Conservation (phyloP, 1,284 basidiomycete genomes). For the Trichosporon sp. region DNA sequence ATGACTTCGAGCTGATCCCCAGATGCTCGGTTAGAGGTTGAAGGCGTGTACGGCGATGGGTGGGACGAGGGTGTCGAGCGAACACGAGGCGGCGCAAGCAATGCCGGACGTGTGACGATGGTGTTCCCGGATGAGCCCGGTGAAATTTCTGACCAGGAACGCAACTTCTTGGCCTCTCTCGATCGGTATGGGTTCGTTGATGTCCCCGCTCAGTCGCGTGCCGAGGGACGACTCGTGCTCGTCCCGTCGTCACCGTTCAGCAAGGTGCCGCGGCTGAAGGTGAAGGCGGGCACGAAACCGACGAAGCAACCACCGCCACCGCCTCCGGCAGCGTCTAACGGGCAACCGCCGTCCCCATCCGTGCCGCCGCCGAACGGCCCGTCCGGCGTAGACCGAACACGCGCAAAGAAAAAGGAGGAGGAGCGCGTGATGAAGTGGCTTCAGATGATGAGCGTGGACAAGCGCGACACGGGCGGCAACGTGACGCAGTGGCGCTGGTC, state of each 20-base stretch:
- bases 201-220: conserved; percentile 61
- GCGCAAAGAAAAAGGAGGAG: conserved; percentile 63
- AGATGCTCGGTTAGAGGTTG: conserved; percentile 76
- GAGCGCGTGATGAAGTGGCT: conserved; percentile 82
- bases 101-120: conserved; percentile 57
- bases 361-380: conserved; percentile 27
- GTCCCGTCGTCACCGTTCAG: conserved; percentile 67
- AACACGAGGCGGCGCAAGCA: conserved; percentile 73
- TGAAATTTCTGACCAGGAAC: conserved; percentile 61
- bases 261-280: conserved; percentile 63
- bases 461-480: conserved; percentile 74
- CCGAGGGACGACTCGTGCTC: conserved; percentile 72
- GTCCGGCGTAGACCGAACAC: conserved; percentile 24
- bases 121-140: conserved; percentile 59
- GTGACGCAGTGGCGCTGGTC: conserved; percentile 72
- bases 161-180: conserved; percentile 68
- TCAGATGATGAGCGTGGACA: conserved; percentile 71
- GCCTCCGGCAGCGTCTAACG: neutral
- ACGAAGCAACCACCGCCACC: neutral
- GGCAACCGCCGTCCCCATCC: conserved; percentile 22
- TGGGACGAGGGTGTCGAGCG: conserved; percentile 88
- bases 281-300: conserved; percentile 16
- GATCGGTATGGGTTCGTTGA: conserved; percentile 82
- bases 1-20: neutral
- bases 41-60: conserved; percentile 87